Conservation (phyloP, 129 eudicot genomes). For the Arctium lappa region DNA sequence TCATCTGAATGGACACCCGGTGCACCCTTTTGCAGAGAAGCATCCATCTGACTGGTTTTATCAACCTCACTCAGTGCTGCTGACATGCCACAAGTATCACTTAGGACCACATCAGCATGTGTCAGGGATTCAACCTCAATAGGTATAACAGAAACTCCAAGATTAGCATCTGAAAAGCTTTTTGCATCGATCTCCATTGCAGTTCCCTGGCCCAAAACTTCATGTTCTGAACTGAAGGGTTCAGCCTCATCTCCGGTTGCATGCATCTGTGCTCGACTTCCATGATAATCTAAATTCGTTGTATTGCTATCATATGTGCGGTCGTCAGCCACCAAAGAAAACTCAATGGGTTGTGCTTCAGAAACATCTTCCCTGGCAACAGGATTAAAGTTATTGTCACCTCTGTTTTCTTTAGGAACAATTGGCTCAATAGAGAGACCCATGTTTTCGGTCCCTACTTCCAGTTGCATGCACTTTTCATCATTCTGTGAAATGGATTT, state of each 20-base stretch:
- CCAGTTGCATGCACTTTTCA: constrained; percentile 14
- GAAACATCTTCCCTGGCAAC: constrained; percentile 15
- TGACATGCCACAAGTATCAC: constrained; percentile 31
- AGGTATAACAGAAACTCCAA: constrained; percentile 22
- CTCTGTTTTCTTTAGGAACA: constrained; percentile 24
- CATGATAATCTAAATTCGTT: constrained; percentile 10
- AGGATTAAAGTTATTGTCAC: constrained; percentile 20
- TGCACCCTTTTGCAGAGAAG: constrained; percentile 19
- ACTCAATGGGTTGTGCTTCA: constrained; percentile 27
- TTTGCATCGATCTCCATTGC: constrained; percentile 36
- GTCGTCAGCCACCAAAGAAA: constrained; percentile 22
- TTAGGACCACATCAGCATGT: constrained; percentile 17
- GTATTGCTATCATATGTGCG: constrained; percentile 26
- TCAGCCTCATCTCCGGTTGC: constrained; percentile 27
- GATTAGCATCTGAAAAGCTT: constrained; percentile 30
- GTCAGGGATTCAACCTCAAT: constrained; percentile 21
- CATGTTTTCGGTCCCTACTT: constrained; percentile 2
- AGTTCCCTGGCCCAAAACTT: constrained; percentile 23
- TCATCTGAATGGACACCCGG: constrained; percentile 28
- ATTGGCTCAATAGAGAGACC: constrained; percentile 15
- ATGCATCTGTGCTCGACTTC: constrained; percentile 23
- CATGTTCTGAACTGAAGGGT: constrained; percentile 24
- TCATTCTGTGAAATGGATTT: constrained; percentile 23
- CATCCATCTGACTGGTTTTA: constrained; percentile 24
- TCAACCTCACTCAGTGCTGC: constrained; percentile 29